Percentiles rank a stretch among this genome's conserved stretches.
Evolutionary conservation across 2,329 filamentous ascomycete genomes (phyloP).

Genomic region (Pseudogymnoascus sp.): DNA sequence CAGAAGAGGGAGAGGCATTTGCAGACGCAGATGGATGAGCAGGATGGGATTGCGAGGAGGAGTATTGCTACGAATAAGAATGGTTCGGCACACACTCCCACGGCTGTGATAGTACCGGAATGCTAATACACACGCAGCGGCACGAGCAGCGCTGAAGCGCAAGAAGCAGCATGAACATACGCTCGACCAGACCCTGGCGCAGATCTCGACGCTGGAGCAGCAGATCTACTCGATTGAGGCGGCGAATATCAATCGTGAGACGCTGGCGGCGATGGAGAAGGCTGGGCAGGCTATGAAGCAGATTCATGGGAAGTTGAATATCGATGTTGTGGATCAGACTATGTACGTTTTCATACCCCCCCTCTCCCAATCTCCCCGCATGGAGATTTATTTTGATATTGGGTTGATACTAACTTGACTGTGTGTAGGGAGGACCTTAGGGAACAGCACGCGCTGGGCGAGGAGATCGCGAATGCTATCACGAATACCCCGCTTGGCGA

Average conservation of each 20-base stretch:
- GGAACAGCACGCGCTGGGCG: conserved; percentile 86
- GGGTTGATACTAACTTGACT: too few species aligned
- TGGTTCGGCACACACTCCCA: conserved; percentile 41
- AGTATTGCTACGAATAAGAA: conserved; percentile 84
- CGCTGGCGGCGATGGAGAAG: conserved; percentile 85
- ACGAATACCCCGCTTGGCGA: conserved; percentile 60
- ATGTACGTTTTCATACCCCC: conserved; percentile 70
- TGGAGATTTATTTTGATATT: too few species aligned
- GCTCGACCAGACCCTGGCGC: conserved; percentile 79
- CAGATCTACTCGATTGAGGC: conserved; percentile 97
- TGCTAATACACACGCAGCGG: conserved; percentile 49
- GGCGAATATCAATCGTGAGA: conserved; percentile 98
- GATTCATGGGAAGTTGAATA: conserved; percentile 84
- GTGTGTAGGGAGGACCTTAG: conserved; percentile 80
- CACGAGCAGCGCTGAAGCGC: conserved; percentile 79
- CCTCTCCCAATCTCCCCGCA: too few species aligned
- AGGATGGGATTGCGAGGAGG: conserved; percentile 82
- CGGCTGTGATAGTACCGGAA: too few species aligned
- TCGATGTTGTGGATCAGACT: conserved; percentile 89
- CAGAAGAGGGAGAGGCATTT: conserved; percentile 92
- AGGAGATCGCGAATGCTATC: conserved; percentile 86
- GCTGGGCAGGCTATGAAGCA: conserved; percentile 84
- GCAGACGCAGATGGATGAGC: conserved; percentile 86
- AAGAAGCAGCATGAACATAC: conserved; percentile 94
- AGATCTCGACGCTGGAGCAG: conserved; percentile 87